Conservation (phyloP, 768 basidiomycete species). For the Russula sp. region DNA sequence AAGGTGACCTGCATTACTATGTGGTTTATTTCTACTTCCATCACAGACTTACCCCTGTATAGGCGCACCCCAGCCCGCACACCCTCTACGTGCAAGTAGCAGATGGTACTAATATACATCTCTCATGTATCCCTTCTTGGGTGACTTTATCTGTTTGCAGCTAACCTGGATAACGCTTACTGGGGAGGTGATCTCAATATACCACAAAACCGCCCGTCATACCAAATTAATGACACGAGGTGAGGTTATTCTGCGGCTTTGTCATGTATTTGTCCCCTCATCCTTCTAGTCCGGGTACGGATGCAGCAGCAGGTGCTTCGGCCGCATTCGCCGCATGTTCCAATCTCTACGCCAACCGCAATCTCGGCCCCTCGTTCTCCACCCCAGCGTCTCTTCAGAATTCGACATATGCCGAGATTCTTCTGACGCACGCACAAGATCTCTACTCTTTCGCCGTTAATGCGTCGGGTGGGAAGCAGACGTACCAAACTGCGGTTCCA, state of each 20-base stretch:
- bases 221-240: slow-evolving; percentile 70
- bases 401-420: slow-evolving; percentile 62
- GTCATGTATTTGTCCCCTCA: slow-evolving; percentile 3
- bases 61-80: slow-evolving; percentile 77
- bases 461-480: slow-evolving; percentile 54
- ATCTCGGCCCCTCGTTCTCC: slow-evolving; percentile 53
- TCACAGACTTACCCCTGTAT: slow-evolving; percentile 14
- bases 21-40: background rate
- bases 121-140: slow-evolving; percentile 6
- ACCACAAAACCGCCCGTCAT: slow-evolving; percentile 70
- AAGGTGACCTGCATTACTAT: slow-evolving; percentile 50
- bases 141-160: slow-evolving; percentile 36
- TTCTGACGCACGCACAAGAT: slow-evolving; percentile 70
- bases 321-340: slow-evolving; percentile 89
- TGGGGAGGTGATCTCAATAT: slow-evolving; percentile 87
- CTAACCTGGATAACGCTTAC: slow-evolving; percentile 66
- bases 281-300: slow-evolving; percentile 69
- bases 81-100: slow-evolving; percentile 79
- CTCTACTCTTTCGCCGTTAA: slow-evolving; percentile 77
- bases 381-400: slow-evolving; percentile 68
- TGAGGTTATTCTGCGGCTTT: slow-evolving; percentile 29
- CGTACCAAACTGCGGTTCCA: slow-evolving; percentile 72
- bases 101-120: slow-evolving; percentile 44
- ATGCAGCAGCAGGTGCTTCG: slow-evolving; percentile 79
- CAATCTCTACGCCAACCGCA: slow-evolving; percentile 64